These are phyloP conservation scores for Vickermania ingenoplastis DNA, from an alignment of 208 protist genomes.

Conservation along the genomic window DNA sequence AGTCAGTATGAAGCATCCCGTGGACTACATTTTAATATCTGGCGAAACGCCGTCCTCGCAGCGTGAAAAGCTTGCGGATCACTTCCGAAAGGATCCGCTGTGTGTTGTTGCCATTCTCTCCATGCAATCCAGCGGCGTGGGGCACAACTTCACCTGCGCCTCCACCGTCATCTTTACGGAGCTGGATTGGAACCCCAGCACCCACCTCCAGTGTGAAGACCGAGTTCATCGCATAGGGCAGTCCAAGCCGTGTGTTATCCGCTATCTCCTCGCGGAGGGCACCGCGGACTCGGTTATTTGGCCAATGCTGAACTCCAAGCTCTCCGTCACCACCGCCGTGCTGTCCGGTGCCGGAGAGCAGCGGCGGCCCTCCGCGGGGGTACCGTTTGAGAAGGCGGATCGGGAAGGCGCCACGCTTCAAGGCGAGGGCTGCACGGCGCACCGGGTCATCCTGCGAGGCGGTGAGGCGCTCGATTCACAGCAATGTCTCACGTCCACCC, in stretches of 20 bases:
- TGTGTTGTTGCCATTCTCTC: slow-evolving; percentile 84
- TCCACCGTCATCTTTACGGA: slow-evolving; percentile 95
- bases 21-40: slow-evolving; percentile 90
- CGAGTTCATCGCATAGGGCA: slow-evolving; percentile 95
- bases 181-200: slow-evolving; percentile 96
- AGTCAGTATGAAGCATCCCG: slow-evolving; percentile 39
- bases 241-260: slow-evolving; percentile 73
- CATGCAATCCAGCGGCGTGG: slow-evolving; percentile 93
- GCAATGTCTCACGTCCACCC: not conserved
- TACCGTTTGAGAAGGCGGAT: not conserved
- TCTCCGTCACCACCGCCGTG: slow-evolving; percentile 71
- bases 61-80: slow-evolving; percentile 56
- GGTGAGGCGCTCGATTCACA: too few relatives aligned
- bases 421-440: too few relatives aligned
- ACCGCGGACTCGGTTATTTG: slow-evolving; percentile 88
- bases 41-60: slow-evolving; percentile 65
- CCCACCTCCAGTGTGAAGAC: slow-evolving; percentile 94
- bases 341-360: slow-evolving; percentile 32
- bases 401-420: not conserved
- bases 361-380: not conserved
- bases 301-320: slow-evolving; percentile 82
- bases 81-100: slow-evolving; percentile 62
- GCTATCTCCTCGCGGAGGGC: slow-evolving; percentile 90
- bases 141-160: slow-evolving; percentile 92
- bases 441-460: too few relatives aligned